phyloP scores from a whole-genome alignment of 2,329 filamentous ascomycete species.

The Pestalotiopsis sp. region DNA sequence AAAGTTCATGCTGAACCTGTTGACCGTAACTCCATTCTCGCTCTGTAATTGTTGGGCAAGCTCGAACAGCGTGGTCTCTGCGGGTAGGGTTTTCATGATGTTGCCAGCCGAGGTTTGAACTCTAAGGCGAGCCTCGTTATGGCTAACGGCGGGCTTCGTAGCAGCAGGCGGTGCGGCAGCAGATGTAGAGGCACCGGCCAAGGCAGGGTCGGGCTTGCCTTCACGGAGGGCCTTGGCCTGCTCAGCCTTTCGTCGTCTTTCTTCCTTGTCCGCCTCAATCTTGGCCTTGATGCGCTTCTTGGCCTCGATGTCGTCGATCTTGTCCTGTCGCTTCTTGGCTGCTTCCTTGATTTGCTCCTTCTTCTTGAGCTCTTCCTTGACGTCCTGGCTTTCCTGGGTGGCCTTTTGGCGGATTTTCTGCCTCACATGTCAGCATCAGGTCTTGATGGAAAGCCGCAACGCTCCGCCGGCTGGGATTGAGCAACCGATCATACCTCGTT shows the following conservation, averaged over 20 bases:
- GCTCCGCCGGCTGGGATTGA: not conserved
- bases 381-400: constrained; percentile 84
- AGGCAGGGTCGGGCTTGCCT: constrained; percentile 59
- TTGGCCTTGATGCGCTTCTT: constrained; percentile 89
- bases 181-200: constrained; percentile 44
- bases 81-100: constrained; percentile 84
- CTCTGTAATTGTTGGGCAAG: constrained; percentile 75
- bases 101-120: constrained; percentile 78
- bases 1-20: constrained; percentile 83
- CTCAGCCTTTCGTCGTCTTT: constrained; percentile 83
- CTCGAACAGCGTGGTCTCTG: constrained; percentile 91
- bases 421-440: not conserved
- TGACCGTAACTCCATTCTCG: constrained; percentile 72
- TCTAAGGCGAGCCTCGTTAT: constrained; percentile 80
- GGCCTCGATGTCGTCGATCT: constrained; percentile 80
- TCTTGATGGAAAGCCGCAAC: not conserved
- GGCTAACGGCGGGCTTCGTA: constrained; percentile 65
- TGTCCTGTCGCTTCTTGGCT: constrained; percentile 83
- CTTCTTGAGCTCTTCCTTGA: constrained; percentile 84
- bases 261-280: constrained; percentile 93
- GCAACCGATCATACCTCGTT: constrained; percentile 70
- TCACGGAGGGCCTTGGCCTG: constrained; percentile 84
- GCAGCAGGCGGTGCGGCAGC: constrained; percentile 49
- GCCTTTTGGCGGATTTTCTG: constrained; percentile 79
- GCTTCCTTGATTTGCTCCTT: constrained; percentile 95